phyloP scores from a whole-genome alignment of 2,329 filamentous ascomycete genomes.

The Phyllosticta capitalensis region DNA sequence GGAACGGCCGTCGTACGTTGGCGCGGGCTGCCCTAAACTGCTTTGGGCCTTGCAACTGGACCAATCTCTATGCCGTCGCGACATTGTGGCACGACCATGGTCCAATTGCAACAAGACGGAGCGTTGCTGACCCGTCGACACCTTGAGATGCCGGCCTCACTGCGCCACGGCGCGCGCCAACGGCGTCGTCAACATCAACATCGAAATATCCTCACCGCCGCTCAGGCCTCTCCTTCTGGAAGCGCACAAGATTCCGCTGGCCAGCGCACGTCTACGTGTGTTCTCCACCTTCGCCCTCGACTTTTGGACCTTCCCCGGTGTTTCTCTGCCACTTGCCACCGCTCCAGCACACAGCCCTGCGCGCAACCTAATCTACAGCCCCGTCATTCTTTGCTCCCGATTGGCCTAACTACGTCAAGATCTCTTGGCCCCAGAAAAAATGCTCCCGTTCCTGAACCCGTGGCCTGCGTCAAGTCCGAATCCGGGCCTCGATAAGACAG shows the following conservation, averaged over 20 bases:
- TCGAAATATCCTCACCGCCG: background rate
- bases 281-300: background rate
- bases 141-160: too few relatives aligned
- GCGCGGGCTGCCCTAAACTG: background rate
- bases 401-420: background rate
- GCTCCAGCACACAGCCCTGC: background rate
- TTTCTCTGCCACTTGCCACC: background rate
- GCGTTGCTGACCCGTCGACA: too few relatives aligned
- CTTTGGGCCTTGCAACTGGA: background rate
- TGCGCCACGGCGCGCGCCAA: too few relatives aligned
- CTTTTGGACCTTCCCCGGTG: background rate
- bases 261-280: background rate
- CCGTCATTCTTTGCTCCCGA: background rate
- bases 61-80: too few relatives aligned
- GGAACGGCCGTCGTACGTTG: background rate
- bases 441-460: background rate
- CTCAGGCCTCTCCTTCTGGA: background rate
- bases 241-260: background rate
- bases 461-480: too few relatives aligned
- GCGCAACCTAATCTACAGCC: background rate
- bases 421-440: background rate
- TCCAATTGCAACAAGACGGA: background rate
- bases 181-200: too few relatives aligned
- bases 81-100: background rate
- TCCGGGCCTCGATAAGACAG: background rate